Evolutionary conservation across 2,329 filamentous ascomycete genomes (phyloP), one percentile per base, ranked within the genome.

Genomic region (Ceratocystis harringtonii): DNA sequence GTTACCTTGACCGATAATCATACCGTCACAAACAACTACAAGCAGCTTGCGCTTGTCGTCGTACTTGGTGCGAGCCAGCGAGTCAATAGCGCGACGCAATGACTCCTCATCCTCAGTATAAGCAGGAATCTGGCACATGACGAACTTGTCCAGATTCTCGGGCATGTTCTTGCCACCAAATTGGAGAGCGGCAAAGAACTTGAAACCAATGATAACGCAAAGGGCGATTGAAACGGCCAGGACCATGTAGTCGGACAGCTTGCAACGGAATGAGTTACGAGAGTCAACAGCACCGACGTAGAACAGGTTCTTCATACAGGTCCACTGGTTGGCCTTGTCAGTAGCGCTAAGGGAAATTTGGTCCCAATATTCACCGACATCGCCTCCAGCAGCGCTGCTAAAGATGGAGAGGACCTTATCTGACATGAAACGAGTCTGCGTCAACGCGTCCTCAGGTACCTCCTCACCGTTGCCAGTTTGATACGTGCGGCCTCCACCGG

Each of bases 101-200:
- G 92, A 97, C 0, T 99, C 95, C 75, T 99, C 95, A 73, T 97
- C 94, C 78, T 99, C 94, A 0, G 94, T 99, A 72, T 99, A 99
- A 1, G 91, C 94, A 0, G 94, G 94, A 68, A 99, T 92, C 75
- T 96, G 95, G 73, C 90, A 95, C 76, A 99, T 96, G 74, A 99
- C 81, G 74, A 99, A 99, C 74, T 99, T 99, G 77, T 99, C 94
- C 36, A 99, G 83, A 73, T 96, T 94, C 76, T 99, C 94, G 0
- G 94, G 95, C 45, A 92, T 78, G 69, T 89, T 96, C 78, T 95
- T 96, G 70, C 82, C 85, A 57, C 90, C 87, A 71, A 99, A 99
- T 72, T 99, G 94, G 67, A 99, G 81, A 6, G 94, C 94, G 41
- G 95, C 95, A 70, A 97, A 81, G 79, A 99, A 99, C 75, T 99